Conservation (phyloP, 768 basidiomycete species). For the Ramaria rubella region DNA sequence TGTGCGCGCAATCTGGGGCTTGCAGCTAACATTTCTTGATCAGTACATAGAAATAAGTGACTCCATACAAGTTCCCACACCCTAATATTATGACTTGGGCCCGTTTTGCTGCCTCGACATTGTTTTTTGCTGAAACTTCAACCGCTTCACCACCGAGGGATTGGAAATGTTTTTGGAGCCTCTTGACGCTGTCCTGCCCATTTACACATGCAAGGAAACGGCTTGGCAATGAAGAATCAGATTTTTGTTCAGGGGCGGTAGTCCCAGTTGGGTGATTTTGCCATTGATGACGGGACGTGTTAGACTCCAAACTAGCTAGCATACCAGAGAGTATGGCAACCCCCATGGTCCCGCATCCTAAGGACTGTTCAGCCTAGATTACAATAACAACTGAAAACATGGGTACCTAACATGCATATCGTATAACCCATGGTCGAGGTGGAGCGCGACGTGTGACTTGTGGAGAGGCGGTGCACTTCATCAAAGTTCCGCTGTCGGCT, state of each 20-base stretch:
- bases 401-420: slow-evolving; percentile 73
- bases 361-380: slow-evolving; percentile 15
- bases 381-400: slow-evolving; percentile 10
- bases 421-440: slow-evolving; percentile 76
- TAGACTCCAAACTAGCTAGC: slow-evolving; percentile 68
- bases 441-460: too few species aligned
- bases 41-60: neutral
- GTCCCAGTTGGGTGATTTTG: slow-evolving; percentile 69
- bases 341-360: slow-evolving; percentile 99
- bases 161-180: slow-evolving; percentile 55
- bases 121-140: slow-evolving; percentile 61
- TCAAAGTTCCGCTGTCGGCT: neutral
- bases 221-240: slow-evolving; percentile 51
- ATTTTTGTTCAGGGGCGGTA: slow-evolving; percentile 49
- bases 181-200: slow-evolving; percentile 65
- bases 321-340: slow-evolving; percentile 92
- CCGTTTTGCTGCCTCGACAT: slow-evolving; percentile 62
- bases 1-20: slow-evolving; percentile 76
- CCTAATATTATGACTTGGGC: slow-evolving; percentile 86
- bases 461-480: neutral
- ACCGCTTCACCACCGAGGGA: slow-evolving; percentile 56
- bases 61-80: slow-evolving; percentile 39
- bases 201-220: slow-evolving; percentile 86
- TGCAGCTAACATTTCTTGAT: slow-evolving; percentile 61
- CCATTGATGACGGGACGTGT: slow-evolving; percentile 41